phyloP scores from a whole-genome alignment of 1,139 yeast genomes.

The Geotrichum reessii region DNA sequence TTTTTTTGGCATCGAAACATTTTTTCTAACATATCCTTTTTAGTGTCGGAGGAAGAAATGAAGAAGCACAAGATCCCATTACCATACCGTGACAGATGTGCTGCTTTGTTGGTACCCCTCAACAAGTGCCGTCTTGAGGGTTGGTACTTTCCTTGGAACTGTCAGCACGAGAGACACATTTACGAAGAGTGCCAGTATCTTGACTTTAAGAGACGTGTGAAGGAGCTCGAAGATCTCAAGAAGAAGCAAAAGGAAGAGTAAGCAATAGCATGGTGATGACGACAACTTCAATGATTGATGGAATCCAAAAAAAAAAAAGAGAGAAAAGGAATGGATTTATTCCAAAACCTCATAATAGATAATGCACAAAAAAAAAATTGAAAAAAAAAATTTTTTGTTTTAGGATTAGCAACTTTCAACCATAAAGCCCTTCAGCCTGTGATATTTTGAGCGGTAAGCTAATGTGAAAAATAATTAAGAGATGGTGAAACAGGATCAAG shows the following conservation, averaged over 20 bases:
- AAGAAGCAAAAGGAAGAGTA: slow-evolving; percentile 6
- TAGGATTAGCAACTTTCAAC: neutral
- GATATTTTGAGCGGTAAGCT: neutral
- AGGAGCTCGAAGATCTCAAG: slow-evolving; percentile 59
- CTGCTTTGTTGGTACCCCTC: slow-evolving; percentile 63
- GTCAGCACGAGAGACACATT: slow-evolving; percentile 73
- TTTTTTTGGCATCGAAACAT: neutral
- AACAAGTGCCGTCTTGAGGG: slow-evolving; percentile 55
- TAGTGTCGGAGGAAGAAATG: slow-evolving; percentile 80
- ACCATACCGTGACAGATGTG: slow-evolving; percentile 83
- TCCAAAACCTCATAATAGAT: neutral
- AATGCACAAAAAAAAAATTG: slow-evolving; percentile 1
- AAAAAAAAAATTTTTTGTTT: neutral
- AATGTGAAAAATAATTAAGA: neutral
- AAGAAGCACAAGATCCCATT: slow-evolving; percentile 74
- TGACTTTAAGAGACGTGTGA: slow-evolving; percentile 76
- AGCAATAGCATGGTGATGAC: neutral
- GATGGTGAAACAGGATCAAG: neutral
- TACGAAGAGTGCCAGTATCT: slow-evolving; percentile 84
- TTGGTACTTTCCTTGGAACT: slow-evolving; percentile 58
- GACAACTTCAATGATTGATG: neutral
- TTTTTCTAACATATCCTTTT: neutral
- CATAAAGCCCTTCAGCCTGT: neutral
- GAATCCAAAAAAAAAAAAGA: too few relatives aligned
- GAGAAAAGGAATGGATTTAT: neutral